phyloP scores from a whole-genome alignment of 73 alveolate genomes.

The Symbiodinium pilosum region DNA sequence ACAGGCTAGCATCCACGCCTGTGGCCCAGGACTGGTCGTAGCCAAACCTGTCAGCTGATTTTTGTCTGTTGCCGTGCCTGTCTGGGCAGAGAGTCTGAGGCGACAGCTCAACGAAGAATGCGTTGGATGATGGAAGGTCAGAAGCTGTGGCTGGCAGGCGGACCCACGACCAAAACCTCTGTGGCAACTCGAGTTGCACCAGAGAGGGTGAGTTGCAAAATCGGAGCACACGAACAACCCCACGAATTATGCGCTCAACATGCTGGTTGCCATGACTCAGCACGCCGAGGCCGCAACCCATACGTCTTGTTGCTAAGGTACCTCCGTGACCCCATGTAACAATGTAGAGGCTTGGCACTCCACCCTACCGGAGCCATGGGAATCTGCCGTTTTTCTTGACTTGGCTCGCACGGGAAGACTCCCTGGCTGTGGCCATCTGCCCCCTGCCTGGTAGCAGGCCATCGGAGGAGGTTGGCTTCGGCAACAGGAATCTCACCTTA shows the following conservation, averaged over 20 bases:
- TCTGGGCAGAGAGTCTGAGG: background rate
- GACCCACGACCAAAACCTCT: conserved; percentile 25
- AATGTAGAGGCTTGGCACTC: no score
- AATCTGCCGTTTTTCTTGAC: no score
- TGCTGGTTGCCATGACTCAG: no score
- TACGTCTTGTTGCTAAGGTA: background rate
- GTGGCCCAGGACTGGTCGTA: conserved; percentile 39
- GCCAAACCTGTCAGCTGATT: conserved; percentile 27
- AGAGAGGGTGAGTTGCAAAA: background rate
- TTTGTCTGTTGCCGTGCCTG: no score
- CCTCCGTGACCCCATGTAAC: background rate
- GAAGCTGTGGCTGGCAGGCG: conserved; percentile 44
- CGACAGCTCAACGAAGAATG: conserved; percentile 26
- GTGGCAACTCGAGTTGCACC: no score
- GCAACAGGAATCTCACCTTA: background rate
- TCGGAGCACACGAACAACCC: background rate
- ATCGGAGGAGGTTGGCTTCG: background rate
- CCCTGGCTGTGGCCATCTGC: background rate
- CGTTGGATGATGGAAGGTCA: background rate
- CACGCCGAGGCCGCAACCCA: background rate
- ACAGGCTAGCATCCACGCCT: no score
- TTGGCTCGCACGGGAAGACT: background rate
- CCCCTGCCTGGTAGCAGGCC: background rate
- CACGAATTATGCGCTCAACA: no score
- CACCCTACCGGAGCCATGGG: no score